Evolutionary conservation across 352 stramenopile species (phyloP), one percentile per base, ranked within the genome.

Genomic region (Globisporangium spiculum): DNA sequence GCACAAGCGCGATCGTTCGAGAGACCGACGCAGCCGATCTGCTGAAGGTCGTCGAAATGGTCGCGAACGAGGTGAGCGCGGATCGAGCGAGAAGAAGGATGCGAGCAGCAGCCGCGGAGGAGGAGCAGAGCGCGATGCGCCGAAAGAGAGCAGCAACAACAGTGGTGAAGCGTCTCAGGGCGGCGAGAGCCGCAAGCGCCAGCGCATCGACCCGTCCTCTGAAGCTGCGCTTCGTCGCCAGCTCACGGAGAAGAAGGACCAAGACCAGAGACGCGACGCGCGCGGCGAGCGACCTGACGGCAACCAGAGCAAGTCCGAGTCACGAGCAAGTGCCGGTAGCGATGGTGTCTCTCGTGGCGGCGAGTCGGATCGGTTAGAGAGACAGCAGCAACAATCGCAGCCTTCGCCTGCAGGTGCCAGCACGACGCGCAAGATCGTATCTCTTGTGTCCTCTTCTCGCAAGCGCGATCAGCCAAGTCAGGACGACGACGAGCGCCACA

Each of bases 151-250:
- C 56, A 70, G 56, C 57, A 57, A 54, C 46, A 41, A 36, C 53
- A 70, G 68, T 48, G 60, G 38, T 38, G 77, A 69, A 3, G 62
- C 73, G 6, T 24, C 57, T 0, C 48, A 34, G 48, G 72, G 63
- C 16, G 59, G 20, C 30, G 80, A 89, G 34, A 72, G 61, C 8
- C 73, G 70, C 30, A 94, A 92, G 69, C 71, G 81, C 50, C 81
- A 78, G 50, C 81, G 86, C 26, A 60, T 79, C 34, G 88, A 96
- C 27, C 60, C 70, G n/a, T 83, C 79, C 16, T 36, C 32, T 44
- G 87, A 95, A 63, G 84, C 85, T 38, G 76, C 77, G 34, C 67
- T 93, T 54, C 85, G 85, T 48, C 85, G 85, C 46, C 83, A 91
- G 27, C 73, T 95, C 30, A 91, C 81, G 1, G 87, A 91, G 53